phyloP scores from a whole-genome alignment of 306 rosid species.

The Rosa multiflora region DNA sequence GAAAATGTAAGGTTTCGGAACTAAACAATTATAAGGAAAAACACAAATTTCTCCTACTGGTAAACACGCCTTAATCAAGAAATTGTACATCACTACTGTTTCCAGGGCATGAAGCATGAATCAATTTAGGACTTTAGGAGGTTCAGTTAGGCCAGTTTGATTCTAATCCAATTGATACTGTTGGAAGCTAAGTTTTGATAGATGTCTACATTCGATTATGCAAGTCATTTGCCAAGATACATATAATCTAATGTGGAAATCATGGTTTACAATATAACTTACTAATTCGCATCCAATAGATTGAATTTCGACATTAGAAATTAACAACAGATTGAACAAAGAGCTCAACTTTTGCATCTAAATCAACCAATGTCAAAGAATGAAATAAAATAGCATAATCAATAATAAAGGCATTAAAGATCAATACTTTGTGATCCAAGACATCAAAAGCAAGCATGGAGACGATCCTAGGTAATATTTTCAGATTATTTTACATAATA shows the following conservation, averaged over 20 bases:
- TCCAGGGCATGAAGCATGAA: not conserved
- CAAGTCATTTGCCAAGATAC: not conserved
- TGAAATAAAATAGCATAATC: not conserved
- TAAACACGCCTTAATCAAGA: not conserved
- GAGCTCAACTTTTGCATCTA: constrained; percentile 10
- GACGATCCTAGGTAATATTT: not conserved
- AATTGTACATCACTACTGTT: not conserved
- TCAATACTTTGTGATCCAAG: constrained; percentile 1
- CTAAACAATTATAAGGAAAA: not conserved
- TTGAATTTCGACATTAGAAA: not conserved
- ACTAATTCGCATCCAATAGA: not conserved
- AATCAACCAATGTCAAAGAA: not conserved
- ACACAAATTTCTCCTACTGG: not conserved
- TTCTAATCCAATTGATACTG: not conserved
- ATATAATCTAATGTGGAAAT: not conserved
- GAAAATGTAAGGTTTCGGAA: constrained; percentile 4
- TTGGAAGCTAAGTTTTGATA: not conserved
- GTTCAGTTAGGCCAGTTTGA: not conserved
- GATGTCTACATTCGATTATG: not conserved
- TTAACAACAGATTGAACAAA: not conserved
- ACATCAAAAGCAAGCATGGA: not conserved
- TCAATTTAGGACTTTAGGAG: not conserved
- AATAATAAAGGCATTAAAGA: constrained; percentile 2
- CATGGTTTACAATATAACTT: not conserved
- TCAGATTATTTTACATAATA: not conserved